Percentiles rank a stretch among this genome's conserved stretches.
phyloP scores from a whole-genome alignment of 73 alveolate genomes.

The Paramecium caudatum region DNA sequence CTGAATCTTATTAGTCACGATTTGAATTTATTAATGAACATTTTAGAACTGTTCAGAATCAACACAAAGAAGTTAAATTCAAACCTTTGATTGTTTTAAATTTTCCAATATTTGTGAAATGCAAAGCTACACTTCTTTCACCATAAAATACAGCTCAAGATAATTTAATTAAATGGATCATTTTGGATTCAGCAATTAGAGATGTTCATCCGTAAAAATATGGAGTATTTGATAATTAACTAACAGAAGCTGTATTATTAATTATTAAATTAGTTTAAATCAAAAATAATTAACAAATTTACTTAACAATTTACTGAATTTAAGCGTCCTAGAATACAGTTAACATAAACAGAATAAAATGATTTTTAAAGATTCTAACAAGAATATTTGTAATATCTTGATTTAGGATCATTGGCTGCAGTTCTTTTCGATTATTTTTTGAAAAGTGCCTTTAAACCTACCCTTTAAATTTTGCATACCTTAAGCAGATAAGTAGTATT shows the following conservation, averaged over 20 bases:
- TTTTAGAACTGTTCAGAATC: not conserved
- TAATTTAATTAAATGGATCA: constrained; percentile 68
- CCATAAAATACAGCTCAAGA: constrained; percentile 41
- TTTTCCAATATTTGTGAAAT: constrained; percentile 23
- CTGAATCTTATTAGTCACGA: constrained; percentile 23
- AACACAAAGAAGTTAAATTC: not conserved
- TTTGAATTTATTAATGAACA: constrained; percentile 69
- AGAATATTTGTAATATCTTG: not conserved
- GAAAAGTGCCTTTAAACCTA: not conserved
- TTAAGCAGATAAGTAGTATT: not conserved
- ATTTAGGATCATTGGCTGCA: not conserved
- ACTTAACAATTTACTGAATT: constrained; percentile 7
- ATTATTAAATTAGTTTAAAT: constrained; percentile 14
- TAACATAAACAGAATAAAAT: constrained; percentile 7
- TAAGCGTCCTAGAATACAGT: constrained; percentile 31
- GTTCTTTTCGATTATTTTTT: not conserved
- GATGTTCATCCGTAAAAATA: constrained; percentile 22
- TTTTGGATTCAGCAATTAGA: constrained; percentile 67
- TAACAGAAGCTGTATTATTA: constrained; percentile 17
- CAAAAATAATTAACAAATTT: constrained; percentile 56
- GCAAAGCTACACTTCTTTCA: not conserved
- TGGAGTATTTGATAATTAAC: constrained; percentile 3
- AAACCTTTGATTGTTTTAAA: constrained; percentile 6
- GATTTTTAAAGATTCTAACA: constrained; percentile 5
- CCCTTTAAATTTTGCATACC: not conserved